phyloP scores from a whole-genome alignment of 2,329 filamentous ascomycete genomes.

The Simplicillium aogashimaense region DNA sequence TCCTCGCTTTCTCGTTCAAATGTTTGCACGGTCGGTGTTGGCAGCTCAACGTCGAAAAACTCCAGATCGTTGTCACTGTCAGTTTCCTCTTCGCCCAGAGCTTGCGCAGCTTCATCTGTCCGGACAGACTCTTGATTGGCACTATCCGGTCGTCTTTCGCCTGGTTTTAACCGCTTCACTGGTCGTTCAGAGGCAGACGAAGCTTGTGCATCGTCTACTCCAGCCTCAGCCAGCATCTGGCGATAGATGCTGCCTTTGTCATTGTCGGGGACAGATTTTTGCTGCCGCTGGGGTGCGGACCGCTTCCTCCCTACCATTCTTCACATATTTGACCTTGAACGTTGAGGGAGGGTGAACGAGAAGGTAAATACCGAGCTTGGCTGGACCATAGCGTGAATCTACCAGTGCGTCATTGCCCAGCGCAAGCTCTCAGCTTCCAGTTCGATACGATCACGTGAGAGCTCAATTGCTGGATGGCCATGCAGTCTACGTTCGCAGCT shows the following conservation, averaged over 20 bases:
- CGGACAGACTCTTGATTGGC: background rate
- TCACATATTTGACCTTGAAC: conserved; percentile 4
- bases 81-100: conserved; percentile 14
- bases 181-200: conserved; percentile 25
- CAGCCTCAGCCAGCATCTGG: conserved; percentile 39
- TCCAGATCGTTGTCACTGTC: conserved; percentile 31
- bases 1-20: conserved; percentile 38
- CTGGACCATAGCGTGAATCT: background rate
- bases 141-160: background rate
- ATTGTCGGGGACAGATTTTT: conserved; percentile 1
- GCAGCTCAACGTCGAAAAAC: conserved; percentile 41
- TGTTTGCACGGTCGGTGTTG: conserved; percentile 39
- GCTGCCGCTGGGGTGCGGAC: conserved; percentile 9
- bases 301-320: conserved; percentile 21
- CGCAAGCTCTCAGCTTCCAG: too few relatives aligned
- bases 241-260: conserved; percentile 28
- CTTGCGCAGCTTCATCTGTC: background rate
- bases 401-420: conserved; percentile 11
- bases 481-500: too few relatives aligned
- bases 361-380: too few relatives aligned
- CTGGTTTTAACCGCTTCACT: conserved; percentile 25
- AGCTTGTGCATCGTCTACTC: conserved; percentile 19
- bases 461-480: too few relatives aligned
- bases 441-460: too few relatives aligned
- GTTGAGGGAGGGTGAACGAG: too few relatives aligned